phyloP scores from a whole-genome alignment of 768 basidiomycete genomes.

The Pleurotus tuoliensis region DNA sequence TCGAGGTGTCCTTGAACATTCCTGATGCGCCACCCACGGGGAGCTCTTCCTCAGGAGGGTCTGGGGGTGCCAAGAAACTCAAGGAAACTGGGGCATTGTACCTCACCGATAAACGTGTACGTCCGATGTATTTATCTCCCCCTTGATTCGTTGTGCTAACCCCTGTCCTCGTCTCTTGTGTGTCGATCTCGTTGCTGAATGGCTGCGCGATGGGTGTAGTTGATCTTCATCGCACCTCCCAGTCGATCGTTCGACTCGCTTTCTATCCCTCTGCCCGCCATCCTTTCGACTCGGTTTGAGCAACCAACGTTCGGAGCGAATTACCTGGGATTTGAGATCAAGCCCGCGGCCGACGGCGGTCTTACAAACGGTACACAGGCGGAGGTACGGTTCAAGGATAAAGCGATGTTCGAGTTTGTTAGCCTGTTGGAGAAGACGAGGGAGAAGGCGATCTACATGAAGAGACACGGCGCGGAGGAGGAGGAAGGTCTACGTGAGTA shows the following conservation, averaged over 20 bases:
- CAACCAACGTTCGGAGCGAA: slow-evolving; percentile 74
- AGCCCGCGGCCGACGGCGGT: slow-evolving; percentile 65
- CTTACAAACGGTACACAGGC: slow-evolving; percentile 58
- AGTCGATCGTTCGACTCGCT: slow-evolving; percentile 39
- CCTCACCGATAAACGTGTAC: slow-evolving; percentile 73
- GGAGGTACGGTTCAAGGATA: slow-evolving; percentile 66
- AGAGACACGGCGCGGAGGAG: slow-evolving; percentile 45
- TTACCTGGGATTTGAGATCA: slow-evolving; percentile 62
- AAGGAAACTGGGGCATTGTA: slow-evolving; percentile 55
- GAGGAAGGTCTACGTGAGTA: slow-evolving; percentile 62
- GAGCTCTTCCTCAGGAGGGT: slow-evolving; percentile 43
- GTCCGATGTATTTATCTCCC: slow-evolving; percentile 16
- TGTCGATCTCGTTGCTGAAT: too few relatives aligned
- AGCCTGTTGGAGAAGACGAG: slow-evolving; percentile 72
- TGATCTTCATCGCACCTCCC: slow-evolving; percentile 53
- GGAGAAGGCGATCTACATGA: slow-evolving; percentile 75
- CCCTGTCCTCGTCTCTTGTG: background rate
- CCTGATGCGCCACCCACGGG: slow-evolving; percentile 48
- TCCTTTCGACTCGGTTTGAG: slow-evolving; percentile 68
- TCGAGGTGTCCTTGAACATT: slow-evolving; percentile 53
- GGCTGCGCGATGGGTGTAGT: slow-evolving; percentile 31
- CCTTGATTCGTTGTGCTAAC: slow-evolving; percentile 1
- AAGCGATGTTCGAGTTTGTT: slow-evolving; percentile 71
- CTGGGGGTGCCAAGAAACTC: slow-evolving; percentile 51
- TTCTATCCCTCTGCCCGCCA: slow-evolving; percentile 58